A percentile compares a stretch with the other conserved stretches of the same genome.
These are phyloP conservation scores for Metschnikowia anglica DNA, from an alignment of 805 yeast genomes.

Conservation along the genomic window DNA sequence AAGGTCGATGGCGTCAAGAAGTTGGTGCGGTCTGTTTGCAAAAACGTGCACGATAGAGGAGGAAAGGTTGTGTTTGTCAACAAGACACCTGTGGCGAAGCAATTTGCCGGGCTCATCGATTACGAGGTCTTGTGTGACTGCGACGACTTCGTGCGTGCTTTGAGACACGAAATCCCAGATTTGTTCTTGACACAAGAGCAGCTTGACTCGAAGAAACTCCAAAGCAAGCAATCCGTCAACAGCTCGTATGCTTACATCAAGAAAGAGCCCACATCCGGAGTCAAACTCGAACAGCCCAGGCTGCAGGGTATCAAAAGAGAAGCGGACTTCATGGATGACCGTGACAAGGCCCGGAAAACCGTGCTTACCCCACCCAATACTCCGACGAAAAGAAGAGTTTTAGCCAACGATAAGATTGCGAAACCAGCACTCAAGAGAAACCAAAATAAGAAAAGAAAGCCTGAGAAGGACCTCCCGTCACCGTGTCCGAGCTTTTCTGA, in stretches of 20 bases:
- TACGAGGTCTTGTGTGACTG: conserved; percentile 79
- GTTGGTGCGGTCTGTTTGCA: conserved; percentile 67
- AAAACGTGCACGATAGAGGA: conserved; percentile 69
- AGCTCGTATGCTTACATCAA: conserved; percentile 11
- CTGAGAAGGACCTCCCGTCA: conserved; percentile 28
- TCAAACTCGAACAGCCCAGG: neutral
- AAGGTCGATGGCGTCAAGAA: conserved; percentile 87
- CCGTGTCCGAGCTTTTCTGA: conserved; percentile 38
- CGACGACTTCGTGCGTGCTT: conserved; percentile 69
- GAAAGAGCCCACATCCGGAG: conserved; percentile 6
- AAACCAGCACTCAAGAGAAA: conserved; percentile 19
- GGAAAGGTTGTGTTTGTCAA: conserved; percentile 81
- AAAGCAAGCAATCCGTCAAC: conserved; percentile 12
- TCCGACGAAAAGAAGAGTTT: conserved; percentile 28
- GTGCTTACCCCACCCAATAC: conserved; percentile 37
- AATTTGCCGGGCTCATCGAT: conserved; percentile 75
- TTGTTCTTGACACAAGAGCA: conserved; percentile 60
- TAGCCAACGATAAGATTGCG: conserved; percentile 21
- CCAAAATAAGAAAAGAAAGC: conserved; percentile 12
- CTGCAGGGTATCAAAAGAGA: conserved; percentile 8
- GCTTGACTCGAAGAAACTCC: conserved; percentile 42
- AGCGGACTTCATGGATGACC: neutral
- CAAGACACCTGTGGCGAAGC: conserved; percentile 57
- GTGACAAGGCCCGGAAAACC: conserved; percentile 2
- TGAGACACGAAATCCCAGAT: conserved; percentile 56